Conservation (phyloP, 2,329 filamentous ascomycete genomes). For the Aspergillus neoniger region DNA sequence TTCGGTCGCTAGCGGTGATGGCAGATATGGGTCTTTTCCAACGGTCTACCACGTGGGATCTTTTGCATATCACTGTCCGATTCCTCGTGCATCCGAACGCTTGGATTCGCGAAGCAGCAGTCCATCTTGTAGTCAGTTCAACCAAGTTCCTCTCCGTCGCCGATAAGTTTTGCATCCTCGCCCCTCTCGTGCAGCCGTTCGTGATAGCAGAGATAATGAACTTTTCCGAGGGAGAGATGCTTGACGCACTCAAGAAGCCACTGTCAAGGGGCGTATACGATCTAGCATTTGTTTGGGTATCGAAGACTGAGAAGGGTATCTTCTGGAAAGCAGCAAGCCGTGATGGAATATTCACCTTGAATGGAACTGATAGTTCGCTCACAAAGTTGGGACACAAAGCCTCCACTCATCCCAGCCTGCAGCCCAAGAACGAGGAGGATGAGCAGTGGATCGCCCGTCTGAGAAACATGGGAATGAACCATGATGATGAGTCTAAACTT, state of each 20-base stretch:
- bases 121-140: slow-evolving; percentile 77
- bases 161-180: slow-evolving; percentile 79
- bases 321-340: slow-evolving; percentile 84
- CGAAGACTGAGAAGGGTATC: slow-evolving; percentile 73
- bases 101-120: slow-evolving; percentile 90
- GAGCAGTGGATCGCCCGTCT: slow-evolving; percentile 88
- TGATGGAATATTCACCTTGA: slow-evolving; percentile 69
- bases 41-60: slow-evolving; percentile 79
- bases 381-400: slow-evolving; percentile 57
- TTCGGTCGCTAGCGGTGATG: slow-evolving; percentile 85
- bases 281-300: slow-evolving; percentile 81
- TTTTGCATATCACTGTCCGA: slow-evolving; percentile 77
- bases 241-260: slow-evolving; percentile 82
- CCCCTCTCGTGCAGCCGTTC: slow-evolving; percentile 78
- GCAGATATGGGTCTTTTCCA: slow-evolving; percentile 86
- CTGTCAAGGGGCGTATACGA: slow-evolving; percentile 80
- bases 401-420: slow-evolving; percentile 50
- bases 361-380: slow-evolving; percentile 58
- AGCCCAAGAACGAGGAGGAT: slow-evolving; percentile 84
- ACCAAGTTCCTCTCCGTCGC: slow-evolving; percentile 74
- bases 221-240: slow-evolving; percentile 70
- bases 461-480: slow-evolving; percentile 75
- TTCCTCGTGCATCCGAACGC: slow-evolving; percentile 93
- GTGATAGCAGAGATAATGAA: slow-evolving; percentile 71
- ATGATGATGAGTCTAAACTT: slow-evolving; percentile 87